phyloP scores from a whole-genome alignment of 305 asterid genomes.

The Ilex paraguariensis region DNA sequence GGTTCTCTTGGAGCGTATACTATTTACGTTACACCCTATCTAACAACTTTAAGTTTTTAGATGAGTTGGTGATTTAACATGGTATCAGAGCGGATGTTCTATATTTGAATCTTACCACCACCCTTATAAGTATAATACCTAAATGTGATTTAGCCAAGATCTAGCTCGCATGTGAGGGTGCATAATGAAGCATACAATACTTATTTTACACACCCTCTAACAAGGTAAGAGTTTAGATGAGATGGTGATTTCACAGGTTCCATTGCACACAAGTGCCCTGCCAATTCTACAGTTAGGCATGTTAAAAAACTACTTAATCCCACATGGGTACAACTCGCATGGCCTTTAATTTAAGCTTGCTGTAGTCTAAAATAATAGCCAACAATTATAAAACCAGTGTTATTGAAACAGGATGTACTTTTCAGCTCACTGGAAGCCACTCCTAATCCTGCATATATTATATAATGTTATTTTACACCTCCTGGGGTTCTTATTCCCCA shows the following conservation, averaged over 20 bases:
- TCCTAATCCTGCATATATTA: conserved; percentile 14
- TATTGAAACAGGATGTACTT: conserved; percentile 35
- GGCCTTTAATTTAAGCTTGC: conserved; percentile 85
- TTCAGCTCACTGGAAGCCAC: conserved; percentile 38
- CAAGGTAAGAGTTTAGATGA: not conserved
- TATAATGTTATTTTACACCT: not conserved
- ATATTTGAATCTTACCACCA: no score
- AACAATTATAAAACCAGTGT: conserved; percentile 23
- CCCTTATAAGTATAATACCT: no score
- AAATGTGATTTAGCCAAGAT: no score
- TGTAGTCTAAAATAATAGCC: conserved; percentile 32
- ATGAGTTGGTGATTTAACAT: no score
- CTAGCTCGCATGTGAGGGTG: no score
- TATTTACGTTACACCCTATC: no score
- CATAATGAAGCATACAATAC: no score
- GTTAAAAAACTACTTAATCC: conserved; percentile 10
- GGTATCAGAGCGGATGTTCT: no score
- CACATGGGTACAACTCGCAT: conserved; percentile 34
- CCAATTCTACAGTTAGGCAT: not conserved
- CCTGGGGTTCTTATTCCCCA: conserved; percentile 29
- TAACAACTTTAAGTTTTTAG: no score
- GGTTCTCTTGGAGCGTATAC: conserved; percentile 9
- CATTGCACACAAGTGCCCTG: no score
- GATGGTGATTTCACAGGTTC: not conserved
- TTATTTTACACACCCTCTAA: not conserved